Conservation (phyloP, 805 yeast genomes). For the Jamesozyma spencerorum region DNA sequence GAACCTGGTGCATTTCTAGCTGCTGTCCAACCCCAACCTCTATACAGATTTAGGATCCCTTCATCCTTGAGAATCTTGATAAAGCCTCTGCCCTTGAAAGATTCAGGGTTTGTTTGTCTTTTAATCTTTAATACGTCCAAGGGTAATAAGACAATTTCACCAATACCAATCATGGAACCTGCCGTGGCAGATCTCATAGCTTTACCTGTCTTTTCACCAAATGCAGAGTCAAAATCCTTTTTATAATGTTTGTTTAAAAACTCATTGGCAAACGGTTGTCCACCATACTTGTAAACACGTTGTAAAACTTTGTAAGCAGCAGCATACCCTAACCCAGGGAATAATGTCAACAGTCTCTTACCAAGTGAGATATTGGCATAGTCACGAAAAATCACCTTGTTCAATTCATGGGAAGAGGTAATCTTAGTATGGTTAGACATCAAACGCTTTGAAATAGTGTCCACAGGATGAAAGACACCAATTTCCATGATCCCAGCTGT, state of each 20-base stretch:
- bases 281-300: conserved; percentile 97
- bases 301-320: conserved; percentile 94
- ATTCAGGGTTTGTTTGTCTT: conserved; percentile 99
- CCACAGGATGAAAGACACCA: conserved; percentile 97
- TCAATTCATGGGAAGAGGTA: conserved; percentile 54
- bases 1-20: conserved; percentile 99
- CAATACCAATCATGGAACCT: conserved; percentile 94
- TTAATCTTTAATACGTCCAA: conserved; percentile 94
- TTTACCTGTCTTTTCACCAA: conserved; percentile 93
- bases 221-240: conserved; percentile 57
- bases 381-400: conserved; percentile 78
- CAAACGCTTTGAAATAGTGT: conserved; percentile 91
- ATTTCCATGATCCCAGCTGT: conserved; percentile 96
- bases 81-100: conserved; percentile 98
- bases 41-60: conserved; percentile 75
- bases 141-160: conserved; percentile 92
- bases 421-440: conserved; percentile 75
- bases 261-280: conserved; percentile 98
- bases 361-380: conserved; percentile 64
- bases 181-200: conserved; percentile 97
- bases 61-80: conserved; percentile 77
- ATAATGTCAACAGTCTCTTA: conserved; percentile 68
- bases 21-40: conserved; percentile 99
- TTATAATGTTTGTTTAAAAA: conserved; percentile 69
- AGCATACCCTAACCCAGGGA: conserved; percentile 98